Evolutionary conservation across 2,329 filamentous ascomycete species (phyloP).

Genomic region (Fusarium circinatum): DNA sequence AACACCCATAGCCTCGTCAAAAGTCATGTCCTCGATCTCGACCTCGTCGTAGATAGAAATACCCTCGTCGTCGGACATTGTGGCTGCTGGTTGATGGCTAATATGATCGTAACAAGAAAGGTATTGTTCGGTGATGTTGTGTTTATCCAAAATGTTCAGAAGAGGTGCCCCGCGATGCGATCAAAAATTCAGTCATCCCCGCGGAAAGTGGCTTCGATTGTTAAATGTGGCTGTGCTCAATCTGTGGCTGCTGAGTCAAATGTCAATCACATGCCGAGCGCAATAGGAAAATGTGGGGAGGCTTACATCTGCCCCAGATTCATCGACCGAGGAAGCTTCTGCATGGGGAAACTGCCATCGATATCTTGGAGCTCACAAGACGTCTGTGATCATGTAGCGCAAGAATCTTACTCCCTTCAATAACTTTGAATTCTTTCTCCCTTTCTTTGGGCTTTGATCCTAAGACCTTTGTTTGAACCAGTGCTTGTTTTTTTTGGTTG

Average conservation of each 20-base stretch:
- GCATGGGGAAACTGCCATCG: constrained; percentile 21
- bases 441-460: neutral
- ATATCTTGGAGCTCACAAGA: constrained; percentile 28
- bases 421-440: neutral
- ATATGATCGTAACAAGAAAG: neutral
- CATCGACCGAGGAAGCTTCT: constrained; percentile 45
- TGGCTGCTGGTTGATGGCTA: constrained; percentile 22
- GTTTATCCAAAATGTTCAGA: constrained; percentile 18
- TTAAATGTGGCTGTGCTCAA: constrained; percentile 10
- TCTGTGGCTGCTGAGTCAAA: constrained; percentile 26
- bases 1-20: constrained; percentile 81
- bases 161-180: constrained; percentile 44
- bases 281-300: constrained; percentile 38
- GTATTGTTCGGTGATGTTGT: neutral
- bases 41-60: constrained; percentile 94
- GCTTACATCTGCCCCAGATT: constrained; percentile 41
- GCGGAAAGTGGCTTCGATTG: constrained; percentile 26
- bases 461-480: neutral
- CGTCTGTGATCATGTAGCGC: constrained; percentile 13
- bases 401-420: constrained; percentile 15
- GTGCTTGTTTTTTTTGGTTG: neutral
- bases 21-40: constrained; percentile 99
- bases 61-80: constrained; percentile 71
- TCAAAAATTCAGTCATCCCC: constrained; percentile 26
- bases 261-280: constrained; percentile 45